Conservation (phyloP, 2,329 filamentous ascomycete genomes). For the Aspergillus sp. region DNA sequence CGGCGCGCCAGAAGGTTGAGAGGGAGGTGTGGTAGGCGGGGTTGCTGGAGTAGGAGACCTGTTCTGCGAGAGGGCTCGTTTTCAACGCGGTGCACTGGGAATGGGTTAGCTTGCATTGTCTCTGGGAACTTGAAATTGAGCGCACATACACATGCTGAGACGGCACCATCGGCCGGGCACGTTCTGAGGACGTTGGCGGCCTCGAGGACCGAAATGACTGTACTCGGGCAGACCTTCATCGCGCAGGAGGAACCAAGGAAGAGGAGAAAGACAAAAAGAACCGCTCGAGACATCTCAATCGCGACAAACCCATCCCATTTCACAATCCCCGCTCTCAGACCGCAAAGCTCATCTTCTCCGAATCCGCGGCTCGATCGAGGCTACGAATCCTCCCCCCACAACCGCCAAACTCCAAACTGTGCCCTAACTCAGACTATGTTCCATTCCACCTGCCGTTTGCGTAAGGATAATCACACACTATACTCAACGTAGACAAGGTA, state of each 20-base stretch:
- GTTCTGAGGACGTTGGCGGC: not conserved
- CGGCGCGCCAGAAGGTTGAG: not conserved
- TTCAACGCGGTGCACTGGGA: not conserved
- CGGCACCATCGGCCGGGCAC: not conserved
- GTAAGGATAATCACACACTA: not conserved
- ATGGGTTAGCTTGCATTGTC: not conserved
- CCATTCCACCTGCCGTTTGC: too few species aligned
- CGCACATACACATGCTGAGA: conserved; percentile 1
- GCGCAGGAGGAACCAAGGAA: not conserved
- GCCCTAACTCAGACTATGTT: too few species aligned
- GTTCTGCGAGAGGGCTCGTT: not conserved
- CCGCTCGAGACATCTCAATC: not conserved
- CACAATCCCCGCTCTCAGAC: not conserved
- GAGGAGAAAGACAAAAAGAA: not conserved
- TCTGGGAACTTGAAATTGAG: not conserved
- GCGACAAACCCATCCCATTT: not conserved
- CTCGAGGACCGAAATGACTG: conserved; percentile 1
- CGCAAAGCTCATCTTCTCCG: not conserved
- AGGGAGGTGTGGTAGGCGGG: not conserved
- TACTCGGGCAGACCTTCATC: conserved; percentile 6
- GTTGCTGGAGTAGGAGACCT: not conserved
- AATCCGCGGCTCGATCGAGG: not conserved
- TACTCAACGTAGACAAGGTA: not conserved
- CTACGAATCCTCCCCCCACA: not conserved
- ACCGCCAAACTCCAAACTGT: not conserved